These are phyloP conservation scores for Nevesoporus exiguus DNA, from an alignment of 768 basidiomycete species.

Conservation along the genomic window DNA sequence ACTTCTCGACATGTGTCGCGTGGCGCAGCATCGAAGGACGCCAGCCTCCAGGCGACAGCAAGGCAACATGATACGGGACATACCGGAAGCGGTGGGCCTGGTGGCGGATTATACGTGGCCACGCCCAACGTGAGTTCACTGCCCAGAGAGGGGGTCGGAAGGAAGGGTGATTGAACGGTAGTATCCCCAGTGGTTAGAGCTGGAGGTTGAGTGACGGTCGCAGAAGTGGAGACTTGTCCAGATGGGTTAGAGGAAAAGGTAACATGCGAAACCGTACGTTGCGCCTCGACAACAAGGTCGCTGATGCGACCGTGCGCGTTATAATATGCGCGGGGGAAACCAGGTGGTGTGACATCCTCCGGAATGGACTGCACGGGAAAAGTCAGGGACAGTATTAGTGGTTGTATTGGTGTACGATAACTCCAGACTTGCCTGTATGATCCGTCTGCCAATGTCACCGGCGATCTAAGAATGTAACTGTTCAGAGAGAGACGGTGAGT, in stretches of 20 bases:
- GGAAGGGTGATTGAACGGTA: slow-evolving; percentile 15
- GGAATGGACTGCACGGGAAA: slow-evolving; percentile 60
- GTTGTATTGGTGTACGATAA: background rate
- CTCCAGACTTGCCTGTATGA: slow-evolving; percentile 37
- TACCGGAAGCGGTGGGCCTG: slow-evolving; percentile 15
- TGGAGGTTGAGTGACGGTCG: background rate
- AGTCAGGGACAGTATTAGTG: slow-evolving; percentile 4
- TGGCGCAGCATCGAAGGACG: slow-evolving; percentile 3
- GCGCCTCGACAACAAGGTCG: slow-evolving; percentile 59
- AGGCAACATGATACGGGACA: slow-evolving; percentile 13
- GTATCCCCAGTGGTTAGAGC: slow-evolving; percentile 1
- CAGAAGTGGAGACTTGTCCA: slow-evolving; percentile 3
- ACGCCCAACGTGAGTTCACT: slow-evolving; percentile 28
- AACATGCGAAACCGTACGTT: slow-evolving; percentile 52
- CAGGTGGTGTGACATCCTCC: slow-evolving; percentile 76
- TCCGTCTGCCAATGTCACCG: slow-evolving; percentile 46
- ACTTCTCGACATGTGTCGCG: slow-evolving; percentile 11
- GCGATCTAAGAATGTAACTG: slow-evolving; percentile 35
- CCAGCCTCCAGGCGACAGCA: slow-evolving; percentile 22
- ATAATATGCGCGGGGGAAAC: slow-evolving; percentile 71
- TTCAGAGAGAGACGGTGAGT: background rate
- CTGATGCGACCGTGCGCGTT: slow-evolving; percentile 61
- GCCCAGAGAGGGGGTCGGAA: slow-evolving; percentile 34
- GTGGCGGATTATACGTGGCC: slow-evolving; percentile 6
- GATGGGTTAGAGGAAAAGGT: slow-evolving; percentile 41